Conservation (phyloP, 176 grass and related monocot species). For the Oropetium thomaeum region DNA sequence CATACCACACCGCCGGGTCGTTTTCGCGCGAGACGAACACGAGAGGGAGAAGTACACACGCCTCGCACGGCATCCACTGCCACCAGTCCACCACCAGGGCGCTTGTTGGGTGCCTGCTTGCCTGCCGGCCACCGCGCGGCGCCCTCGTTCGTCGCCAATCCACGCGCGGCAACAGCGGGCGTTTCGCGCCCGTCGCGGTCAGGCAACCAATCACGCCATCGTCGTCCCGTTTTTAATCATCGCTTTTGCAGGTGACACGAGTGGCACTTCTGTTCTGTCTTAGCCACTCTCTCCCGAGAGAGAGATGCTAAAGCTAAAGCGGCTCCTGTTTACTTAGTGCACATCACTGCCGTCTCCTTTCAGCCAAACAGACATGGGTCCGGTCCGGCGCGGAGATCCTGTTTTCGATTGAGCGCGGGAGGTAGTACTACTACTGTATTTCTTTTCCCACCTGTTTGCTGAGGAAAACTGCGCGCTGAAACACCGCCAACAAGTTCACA, state of each 20-base stretch:
- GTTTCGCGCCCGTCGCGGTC: neutral
- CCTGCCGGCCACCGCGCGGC: constrained; percentile 9
- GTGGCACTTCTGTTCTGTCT: neutral
- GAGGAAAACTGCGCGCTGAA: neutral
- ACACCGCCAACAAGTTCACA: neutral
- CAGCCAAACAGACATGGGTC: neutral
- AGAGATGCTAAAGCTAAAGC: neutral
- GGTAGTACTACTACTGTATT: too few species aligned
- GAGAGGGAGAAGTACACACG: neutral
- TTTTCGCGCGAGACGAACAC: neutral
- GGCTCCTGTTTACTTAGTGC: neutral
- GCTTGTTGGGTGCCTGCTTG: too few species aligned
- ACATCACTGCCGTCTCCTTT: neutral
- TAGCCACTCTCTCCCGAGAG: too few species aligned
- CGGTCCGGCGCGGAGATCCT: neutral
- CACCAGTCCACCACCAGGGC: too few species aligned
- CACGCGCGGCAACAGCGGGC: neutral
- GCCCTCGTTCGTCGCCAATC: constrained; percentile 14
- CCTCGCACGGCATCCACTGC: neutral
- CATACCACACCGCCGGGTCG: neutral
- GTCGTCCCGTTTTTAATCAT: neutral
- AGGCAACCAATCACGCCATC: neutral
- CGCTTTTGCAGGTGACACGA: neutral
- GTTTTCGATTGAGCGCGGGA: neutral
- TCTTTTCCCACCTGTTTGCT: neutral